Conservation (phyloP, 139 green algal genomes). For the Dunaliella sp. region DNA sequence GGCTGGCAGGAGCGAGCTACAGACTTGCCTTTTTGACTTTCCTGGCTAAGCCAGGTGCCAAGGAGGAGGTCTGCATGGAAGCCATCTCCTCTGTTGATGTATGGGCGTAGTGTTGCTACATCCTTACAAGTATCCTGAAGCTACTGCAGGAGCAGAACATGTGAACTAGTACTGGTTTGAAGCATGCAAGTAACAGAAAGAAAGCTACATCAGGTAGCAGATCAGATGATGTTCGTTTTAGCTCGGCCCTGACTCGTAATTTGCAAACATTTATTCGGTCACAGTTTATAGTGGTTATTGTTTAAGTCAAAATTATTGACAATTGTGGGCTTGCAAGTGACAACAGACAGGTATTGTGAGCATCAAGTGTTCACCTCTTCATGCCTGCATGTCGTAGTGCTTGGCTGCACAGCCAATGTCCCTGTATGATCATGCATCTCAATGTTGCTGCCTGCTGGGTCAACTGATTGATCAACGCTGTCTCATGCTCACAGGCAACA, state of each 20-base stretch:
- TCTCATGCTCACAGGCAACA: too few relatives aligned
- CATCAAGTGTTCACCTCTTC: too few relatives aligned
- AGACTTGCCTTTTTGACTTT: conserved; percentile 90
- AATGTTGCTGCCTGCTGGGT: background rate
- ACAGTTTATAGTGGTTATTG: too few relatives aligned
- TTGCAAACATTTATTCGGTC: background rate
- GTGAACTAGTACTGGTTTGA: background rate
- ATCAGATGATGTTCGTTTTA: background rate
- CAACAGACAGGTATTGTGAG: too few relatives aligned
- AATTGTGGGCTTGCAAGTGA: too few relatives aligned
- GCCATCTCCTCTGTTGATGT: background rate
- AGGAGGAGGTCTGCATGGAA: background rate
- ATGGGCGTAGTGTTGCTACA: background rate
- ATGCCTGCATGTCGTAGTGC: too few relatives aligned
- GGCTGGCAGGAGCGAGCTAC: too few relatives aligned
- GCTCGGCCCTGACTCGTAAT: background rate
- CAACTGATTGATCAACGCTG: too few relatives aligned
- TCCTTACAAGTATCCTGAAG: background rate
- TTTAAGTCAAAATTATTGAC: too few relatives aligned
- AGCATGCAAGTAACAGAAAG: background rate
- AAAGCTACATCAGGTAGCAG: background rate
- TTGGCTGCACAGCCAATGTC: too few relatives aligned
- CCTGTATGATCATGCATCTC: conserved; percentile 1
- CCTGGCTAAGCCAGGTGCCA: conserved; percentile 71
- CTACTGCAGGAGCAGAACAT: background rate